phyloP scores from a whole-genome alignment of 257 asterid genomes.

The Capsicum chinense region DNA sequence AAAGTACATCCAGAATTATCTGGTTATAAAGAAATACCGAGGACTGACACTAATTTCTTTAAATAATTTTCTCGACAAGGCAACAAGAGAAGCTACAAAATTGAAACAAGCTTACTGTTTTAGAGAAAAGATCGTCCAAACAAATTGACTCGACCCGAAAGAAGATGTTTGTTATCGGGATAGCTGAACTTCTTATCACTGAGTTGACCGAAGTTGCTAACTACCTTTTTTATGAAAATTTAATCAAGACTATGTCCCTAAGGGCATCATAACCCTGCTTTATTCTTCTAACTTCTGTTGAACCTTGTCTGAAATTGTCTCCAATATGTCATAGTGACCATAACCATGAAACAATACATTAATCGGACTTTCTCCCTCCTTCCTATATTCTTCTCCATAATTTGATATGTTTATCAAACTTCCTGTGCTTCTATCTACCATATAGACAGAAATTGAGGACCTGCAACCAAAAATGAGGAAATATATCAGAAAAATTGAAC shows the following conservation, averaged over 20 bases:
- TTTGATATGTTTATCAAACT: slow-evolving; percentile 59
- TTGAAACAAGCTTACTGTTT: slow-evolving; percentile 35
- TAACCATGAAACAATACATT: slow-evolving; percentile 78
- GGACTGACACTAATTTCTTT: background rate
- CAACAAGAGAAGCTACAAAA: slow-evolving; percentile 46
- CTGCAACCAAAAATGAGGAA: slow-evolving; percentile 44
- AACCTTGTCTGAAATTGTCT: slow-evolving; percentile 40
- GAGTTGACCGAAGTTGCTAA: slow-evolving; percentile 24
- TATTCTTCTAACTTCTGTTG: slow-evolving; percentile 37
- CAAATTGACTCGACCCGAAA: slow-evolving; percentile 30
- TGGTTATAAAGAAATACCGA: background rate
- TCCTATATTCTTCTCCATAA: slow-evolving; percentile 74
- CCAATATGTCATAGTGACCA: slow-evolving; percentile 88
- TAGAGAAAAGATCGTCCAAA: slow-evolving; percentile 28
- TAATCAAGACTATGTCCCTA: slow-evolving; percentile 23
- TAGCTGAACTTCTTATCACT: slow-evolving; percentile 31
- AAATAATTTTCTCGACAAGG: background rate
- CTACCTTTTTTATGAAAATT: slow-evolving; percentile 17
- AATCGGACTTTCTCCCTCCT: slow-evolving; percentile 50
- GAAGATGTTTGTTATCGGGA: slow-evolving; percentile 23
- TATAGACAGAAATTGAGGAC: slow-evolving; percentile 72
- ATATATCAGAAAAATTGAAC: background rate
- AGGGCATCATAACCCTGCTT: slow-evolving; percentile 30
- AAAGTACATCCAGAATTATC: slow-evolving; percentile 28
- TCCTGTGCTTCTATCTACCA: slow-evolving; percentile 57